Base-by-base conservation (phyloP, 2,329 filamentous ascomycete genomes). In the Epichloe amarillans region DNA sequence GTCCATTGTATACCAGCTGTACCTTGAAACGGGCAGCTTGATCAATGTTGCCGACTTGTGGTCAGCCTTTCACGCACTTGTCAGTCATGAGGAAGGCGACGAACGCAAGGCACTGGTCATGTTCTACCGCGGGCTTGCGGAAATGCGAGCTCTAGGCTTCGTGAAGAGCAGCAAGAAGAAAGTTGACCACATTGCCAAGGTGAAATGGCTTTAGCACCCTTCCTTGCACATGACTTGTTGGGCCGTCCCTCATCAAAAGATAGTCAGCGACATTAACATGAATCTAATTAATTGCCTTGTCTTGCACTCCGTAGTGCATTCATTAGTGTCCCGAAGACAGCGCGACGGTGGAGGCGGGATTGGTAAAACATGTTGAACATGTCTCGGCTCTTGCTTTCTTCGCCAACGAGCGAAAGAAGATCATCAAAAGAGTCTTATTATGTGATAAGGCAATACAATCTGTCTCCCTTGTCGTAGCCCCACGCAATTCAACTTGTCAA, bases 161-260 rank as follows among this genome's bases (percentile, higher is more conserved):
- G 77, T 97, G 54, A 96, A 93, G 71, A 76, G 78, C 54, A 97
- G 85, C 62, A 86, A 84, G 68, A 95, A 90, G 73, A 95, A 95
- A 73, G 80, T 83, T 23, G 93, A 97, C 64, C 91, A 97, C 68
- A 72, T 97, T 58, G 83, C 88, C 39, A 97, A 96, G 72, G 74
- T 89, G 81, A 89, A 86, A 64, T 93, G 91, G 59, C 70, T 93
- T 54, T 79, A 54, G 39, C 19, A 7, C 11, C 40, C 40, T 41
- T 41, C 17, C 39, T 42, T 42, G 40, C 12, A 42, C 19, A 21
- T 19, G 26, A 30, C 26, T 30, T 30, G 26, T 30, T 10, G 26
- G 26, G 4, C 8, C 26, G 26, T 30, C 26, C 26, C 26, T 30
- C 26, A 30, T 30, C 26, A 30, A 30, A 30, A 26, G 23, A 26